Conservation (phyloP, 2,329 filamentous ascomycete species). For the Hypocreales sp. region DNA sequence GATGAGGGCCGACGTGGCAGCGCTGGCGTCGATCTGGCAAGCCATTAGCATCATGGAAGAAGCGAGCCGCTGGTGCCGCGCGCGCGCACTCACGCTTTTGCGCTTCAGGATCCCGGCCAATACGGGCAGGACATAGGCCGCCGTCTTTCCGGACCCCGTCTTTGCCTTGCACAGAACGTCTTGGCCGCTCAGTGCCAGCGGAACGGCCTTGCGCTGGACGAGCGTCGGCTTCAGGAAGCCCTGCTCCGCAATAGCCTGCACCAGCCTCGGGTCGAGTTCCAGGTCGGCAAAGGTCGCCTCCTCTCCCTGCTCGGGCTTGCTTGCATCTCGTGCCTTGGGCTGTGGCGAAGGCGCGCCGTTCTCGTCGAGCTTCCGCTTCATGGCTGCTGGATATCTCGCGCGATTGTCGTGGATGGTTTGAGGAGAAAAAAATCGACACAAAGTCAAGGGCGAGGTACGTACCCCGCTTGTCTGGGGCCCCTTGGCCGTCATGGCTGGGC, state of each 20-base stretch:
- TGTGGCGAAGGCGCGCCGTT: conserved; percentile 29
- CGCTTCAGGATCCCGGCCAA: conserved; percentile 68
- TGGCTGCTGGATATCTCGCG: conserved; percentile 8
- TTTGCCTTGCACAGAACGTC: conserved; percentile 87
- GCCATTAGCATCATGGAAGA: background rate
- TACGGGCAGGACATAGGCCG: conserved; percentile 87
- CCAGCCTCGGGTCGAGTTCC: conserved; percentile 66
- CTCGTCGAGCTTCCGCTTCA: conserved; percentile 48
- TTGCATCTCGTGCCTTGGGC: conserved; percentile 6
- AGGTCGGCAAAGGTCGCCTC: conserved; percentile 56
- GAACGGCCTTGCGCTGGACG: conserved; percentile 78
- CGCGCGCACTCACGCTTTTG: conserved; percentile 40
- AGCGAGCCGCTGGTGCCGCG: background rate
- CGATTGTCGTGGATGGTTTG: background rate
- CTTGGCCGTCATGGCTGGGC: too few species aligned
- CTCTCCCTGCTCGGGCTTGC: conserved; percentile 14
- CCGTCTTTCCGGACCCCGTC: conserved; percentile 93
- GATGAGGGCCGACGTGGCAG: conserved; percentile 60
- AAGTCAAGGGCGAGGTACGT: too few species aligned
- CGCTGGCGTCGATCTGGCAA: conserved; percentile 29
- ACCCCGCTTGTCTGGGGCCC: too few species aligned
- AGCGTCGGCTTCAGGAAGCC: conserved; percentile 77
- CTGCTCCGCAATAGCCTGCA: conserved; percentile 74
- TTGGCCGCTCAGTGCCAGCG: conserved; percentile 70
- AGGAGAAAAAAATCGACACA: conserved; percentile 1